phyloP scores from a whole-genome alignment of 2,329 filamentous ascomycete species.

The Tothia fuscella region DNA sequence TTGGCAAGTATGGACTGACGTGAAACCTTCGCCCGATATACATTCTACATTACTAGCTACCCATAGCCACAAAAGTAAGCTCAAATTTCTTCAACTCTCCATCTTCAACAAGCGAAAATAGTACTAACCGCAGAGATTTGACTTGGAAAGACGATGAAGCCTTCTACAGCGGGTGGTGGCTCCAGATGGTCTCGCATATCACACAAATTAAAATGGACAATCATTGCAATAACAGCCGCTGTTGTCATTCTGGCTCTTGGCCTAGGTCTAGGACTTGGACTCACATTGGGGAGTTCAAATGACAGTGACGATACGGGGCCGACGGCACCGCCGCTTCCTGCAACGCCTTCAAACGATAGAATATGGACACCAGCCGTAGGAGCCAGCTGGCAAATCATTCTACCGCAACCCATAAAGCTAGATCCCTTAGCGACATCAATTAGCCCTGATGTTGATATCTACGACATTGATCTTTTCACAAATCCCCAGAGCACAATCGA shows the following conservation, averaged over 20 bases:
- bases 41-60: too few species aligned
- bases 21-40: too few species aligned
- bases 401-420: constrained; percentile 31
- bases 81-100: too few species aligned
- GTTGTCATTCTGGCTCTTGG: constrained; percentile 33
- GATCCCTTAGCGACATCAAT: constrained; percentile 22
- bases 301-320: constrained; percentile 16
- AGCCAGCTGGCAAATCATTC: constrained; percentile 50
- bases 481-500: constrained; percentile 36
- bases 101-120: too few species aligned
- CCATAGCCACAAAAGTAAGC: too few species aligned
- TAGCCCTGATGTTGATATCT: constrained; percentile 43
- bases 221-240: constrained; percentile 14
- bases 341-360: constrained; percentile 17
- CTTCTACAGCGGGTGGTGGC: too few species aligned
- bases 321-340: constrained; percentile 16
- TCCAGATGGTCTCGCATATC: constrained; percentile 4
- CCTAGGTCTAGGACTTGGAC: constrained; percentile 45
- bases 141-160: too few species aligned
- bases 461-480: constrained; percentile 50
- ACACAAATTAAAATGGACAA: not conserved
- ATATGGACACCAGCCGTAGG: constrained; percentile 43
- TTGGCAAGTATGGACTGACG: too few species aligned
- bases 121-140: too few species aligned
- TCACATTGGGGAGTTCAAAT: constrained; percentile 25